These are phyloP conservation scores for Sutorius australiensis DNA, from an alignment of 768 basidiomycete genomes.

Conservation along the genomic window DNA sequence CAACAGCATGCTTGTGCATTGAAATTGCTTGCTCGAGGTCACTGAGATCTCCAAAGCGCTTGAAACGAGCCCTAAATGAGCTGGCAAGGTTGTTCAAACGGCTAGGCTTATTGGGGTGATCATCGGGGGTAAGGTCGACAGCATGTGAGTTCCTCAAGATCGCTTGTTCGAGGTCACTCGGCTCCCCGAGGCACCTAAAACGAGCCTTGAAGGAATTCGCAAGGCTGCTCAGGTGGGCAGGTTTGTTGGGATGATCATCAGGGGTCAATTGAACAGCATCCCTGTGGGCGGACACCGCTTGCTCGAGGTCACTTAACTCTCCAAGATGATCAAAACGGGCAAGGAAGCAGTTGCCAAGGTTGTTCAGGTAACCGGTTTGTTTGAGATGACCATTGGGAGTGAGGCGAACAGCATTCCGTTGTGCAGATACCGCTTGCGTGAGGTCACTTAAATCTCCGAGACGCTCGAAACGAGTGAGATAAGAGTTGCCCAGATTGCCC, in stretches of 20 bases:
- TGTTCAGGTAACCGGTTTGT: too few species aligned
- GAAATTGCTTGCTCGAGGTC: slow-evolving; percentile 1
- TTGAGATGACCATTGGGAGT: too few species aligned
- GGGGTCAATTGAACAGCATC: too few species aligned
- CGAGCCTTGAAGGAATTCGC: background rate
- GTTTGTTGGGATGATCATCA: too few species aligned
- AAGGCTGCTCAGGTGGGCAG: too few species aligned
- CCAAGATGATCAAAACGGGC: background rate
- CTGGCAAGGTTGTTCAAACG: too few species aligned
- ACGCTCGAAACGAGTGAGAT: background rate
- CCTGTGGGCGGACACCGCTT: background rate
- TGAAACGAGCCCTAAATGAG: background rate
- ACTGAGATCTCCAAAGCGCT: background rate
- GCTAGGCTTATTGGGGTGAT: too few species aligned
- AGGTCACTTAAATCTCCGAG: background rate
- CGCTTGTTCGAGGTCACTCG: too few species aligned
- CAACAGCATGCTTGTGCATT: background rate
- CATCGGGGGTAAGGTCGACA: too few species aligned
- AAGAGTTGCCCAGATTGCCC: background rate
- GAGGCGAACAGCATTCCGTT: too few species aligned
- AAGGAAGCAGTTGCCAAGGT: too few species aligned
- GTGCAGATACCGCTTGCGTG: background rate
- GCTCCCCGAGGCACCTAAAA: background rate
- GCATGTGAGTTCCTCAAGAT: too few species aligned
- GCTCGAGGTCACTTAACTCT: background rate